Base-by-base conservation (phyloP, 768 basidiomycete species). In the Cyclocybe aegerita region DNA sequence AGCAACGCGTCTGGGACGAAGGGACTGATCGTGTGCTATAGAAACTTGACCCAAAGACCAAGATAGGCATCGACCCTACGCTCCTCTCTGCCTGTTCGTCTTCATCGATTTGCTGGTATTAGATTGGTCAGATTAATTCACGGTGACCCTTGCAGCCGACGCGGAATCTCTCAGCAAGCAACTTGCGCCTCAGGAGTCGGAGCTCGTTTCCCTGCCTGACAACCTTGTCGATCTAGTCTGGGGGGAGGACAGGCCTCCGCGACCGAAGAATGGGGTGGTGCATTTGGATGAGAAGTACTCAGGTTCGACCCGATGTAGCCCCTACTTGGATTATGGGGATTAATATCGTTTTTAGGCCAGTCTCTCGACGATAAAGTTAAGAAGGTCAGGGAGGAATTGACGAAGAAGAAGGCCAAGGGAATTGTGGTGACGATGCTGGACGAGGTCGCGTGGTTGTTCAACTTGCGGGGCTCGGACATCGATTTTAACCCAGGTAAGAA, bases 401-500 rank as follows among this genome's bases (percentile, higher is more conserved):
- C 64, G 48, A 83, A 82, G 72, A 77, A 82, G 59, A 79, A 82
- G 15, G 71, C 70, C n/a, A 79, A 84, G 56, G 93, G 88, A 1
- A 66, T 90, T 37, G 85, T 96, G 1, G 79, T 98, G 4, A 87
- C 79, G n/a, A 85, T 88, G 77, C 80, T 98, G 15, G 96, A 98
- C 65, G 96, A 98, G 65, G 83, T 96, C 43, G 93, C 93, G 0
- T 98, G 93, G 93, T 63, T 94, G 35, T 90, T 93, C 71, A 95
- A 98, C 66, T 74, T 99, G 31, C 85, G 96, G 54, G 95, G 94
- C 1, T 81, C 85, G 2, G 96, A 98, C 64, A 95, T 98, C 60
- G 85, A 85, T 32, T 98, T 80, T 70, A 98, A 97, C 52, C 77
- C 77, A 51, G 77, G 76, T 75, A 45, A 12, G 68, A 50, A 7